These are phyloP conservation scores for Cryptococcus hybrid DNA, from an alignment of 1,284 basidiomycete genomes.

Conservation along the genomic window DNA sequence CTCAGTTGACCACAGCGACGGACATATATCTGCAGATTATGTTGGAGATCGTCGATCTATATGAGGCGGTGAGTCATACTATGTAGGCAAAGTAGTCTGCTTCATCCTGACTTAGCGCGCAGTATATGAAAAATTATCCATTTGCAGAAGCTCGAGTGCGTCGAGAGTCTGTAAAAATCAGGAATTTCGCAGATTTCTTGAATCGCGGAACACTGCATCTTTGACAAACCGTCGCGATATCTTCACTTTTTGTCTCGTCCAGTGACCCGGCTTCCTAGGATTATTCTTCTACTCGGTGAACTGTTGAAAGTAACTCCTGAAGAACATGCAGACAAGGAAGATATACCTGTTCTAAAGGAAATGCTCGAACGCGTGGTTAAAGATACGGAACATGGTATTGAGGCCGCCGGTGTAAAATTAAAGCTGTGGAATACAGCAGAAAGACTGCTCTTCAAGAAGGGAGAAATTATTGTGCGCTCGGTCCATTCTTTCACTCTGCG, in stretches of 20 bases:
- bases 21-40: constrained; percentile 72
- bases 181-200: constrained; percentile 64
- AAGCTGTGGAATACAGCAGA: constrained; percentile 76
- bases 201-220: constrained; percentile 61
- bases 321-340: constrained; percentile 36
- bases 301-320: constrained; percentile 60
- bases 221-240: constrained; percentile 68
- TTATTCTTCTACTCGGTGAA: constrained; percentile 69
- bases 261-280: constrained; percentile 73
- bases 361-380: constrained; percentile 23
- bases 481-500: too few species aligned
- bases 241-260: constrained; percentile 73
- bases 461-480: constrained; percentile 68
- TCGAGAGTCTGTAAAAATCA: constrained; percentile 65
- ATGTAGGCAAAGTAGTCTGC: constrained; percentile 28
- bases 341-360: constrained; percentile 39
- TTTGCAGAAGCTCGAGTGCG: constrained; percentile 73
- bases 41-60: constrained; percentile 37
- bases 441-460: constrained; percentile 66
- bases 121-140: constrained; percentile 63
- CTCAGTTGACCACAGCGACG: constrained; percentile 63
- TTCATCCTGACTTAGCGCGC: constrained; percentile 43
- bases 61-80: constrained; percentile 29
- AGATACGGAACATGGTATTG: constrained; percentile 63
- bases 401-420: constrained; percentile 75